phyloP scores from a whole-genome alignment of 208 protist genomes.

The Balamuthia mandrillaris region DNA sequence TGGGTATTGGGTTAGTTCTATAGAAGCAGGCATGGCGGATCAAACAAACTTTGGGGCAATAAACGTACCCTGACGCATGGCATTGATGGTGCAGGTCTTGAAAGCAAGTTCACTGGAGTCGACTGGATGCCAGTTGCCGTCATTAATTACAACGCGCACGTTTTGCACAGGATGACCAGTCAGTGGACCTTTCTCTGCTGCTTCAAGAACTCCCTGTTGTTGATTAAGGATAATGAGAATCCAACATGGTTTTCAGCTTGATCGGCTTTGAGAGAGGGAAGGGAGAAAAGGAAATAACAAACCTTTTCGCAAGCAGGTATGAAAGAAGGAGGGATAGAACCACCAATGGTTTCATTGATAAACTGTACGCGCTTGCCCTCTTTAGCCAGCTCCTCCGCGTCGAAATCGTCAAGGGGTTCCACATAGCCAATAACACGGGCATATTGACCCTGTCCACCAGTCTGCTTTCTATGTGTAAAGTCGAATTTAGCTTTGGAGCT shows the following conservation, averaged over 20 bases:
- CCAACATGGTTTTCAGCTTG: too few relatives aligned
- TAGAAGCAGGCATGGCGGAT: too few relatives aligned
- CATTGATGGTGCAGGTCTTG: constrained; percentile 86
- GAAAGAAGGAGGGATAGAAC: constrained; percentile 79
- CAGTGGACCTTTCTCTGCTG: constrained; percentile 79
- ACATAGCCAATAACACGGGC: constrained; percentile 86
- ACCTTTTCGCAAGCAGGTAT: constrained; percentile 79
- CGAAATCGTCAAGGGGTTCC: constrained; percentile 61
- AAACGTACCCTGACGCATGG: constrained; percentile 90
- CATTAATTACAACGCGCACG: constrained; percentile 90
- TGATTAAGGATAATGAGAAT: too few relatives aligned
- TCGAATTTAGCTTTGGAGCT: constrained; percentile 83
- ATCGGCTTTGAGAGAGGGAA: too few relatives aligned
- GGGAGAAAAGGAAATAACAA: too few relatives aligned
- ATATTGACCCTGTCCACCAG: constrained; percentile 96
- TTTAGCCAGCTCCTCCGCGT: constrained; percentile 1
- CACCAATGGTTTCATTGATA: constrained; percentile 86
- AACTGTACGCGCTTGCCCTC: constrained; percentile 76
- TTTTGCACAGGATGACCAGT: constrained; percentile 84
- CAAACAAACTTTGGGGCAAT: too few relatives aligned
- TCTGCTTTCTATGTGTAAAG: constrained; percentile 98
- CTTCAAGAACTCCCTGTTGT: constrained; percentile 73
- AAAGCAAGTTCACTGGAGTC: constrained; percentile 98
- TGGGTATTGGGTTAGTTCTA: too few relatives aligned
- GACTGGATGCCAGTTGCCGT: constrained; percentile 94